Base-by-base conservation (phyloP, 495 filamentous ascomycete genomes). In the Hypoxylon fuscum region DNA sequence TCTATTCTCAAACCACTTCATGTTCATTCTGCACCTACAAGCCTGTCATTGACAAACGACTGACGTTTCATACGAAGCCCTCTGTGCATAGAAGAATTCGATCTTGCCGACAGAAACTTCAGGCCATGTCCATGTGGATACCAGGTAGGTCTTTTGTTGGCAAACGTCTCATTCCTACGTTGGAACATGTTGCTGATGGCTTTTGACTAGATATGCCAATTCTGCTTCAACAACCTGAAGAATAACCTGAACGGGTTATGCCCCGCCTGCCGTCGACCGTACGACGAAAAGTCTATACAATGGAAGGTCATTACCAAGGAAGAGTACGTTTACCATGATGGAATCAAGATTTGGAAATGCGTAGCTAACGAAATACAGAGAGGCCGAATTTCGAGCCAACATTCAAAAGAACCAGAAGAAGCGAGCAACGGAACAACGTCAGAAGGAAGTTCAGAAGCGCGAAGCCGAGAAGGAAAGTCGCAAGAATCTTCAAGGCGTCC, bases 211-310 rank as follows among this genome's bases (percentile, higher is more conserved):
- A 91, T 99, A 69, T 99, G 96, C 74, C 96, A 97, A 80, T 99
- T 99, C 78, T 99, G 96, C 76, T 98, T 90, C 80, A 96, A 99
- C 79, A 98, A 98, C 67, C 95, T 99, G 75, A 94, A 92, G 74
- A 91, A 88, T 55, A 97, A 93, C 62, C 88, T 97, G 83, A 97
- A 97, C 72, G 92, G 92, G 31, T 80, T 96, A 23, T 99, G 96
- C 77, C 96, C 96, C 12, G 96, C 96, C 69, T 99, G 96, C 76
- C 87, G 96, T 70, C 83, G 96, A 66, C 85, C 89, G 14, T 99
- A 99, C 72, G 91, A 97, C 74, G 96, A 99, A 48, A 91, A 93
- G 72, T 95, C 90, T 20, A 97, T 99, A 47, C 88, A 96, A 74
- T 97, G 90, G 83, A 97, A 97, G 74, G 87, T 91, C 25, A 89